A percentile compares a stretch with the other conserved stretches of the same genome.
These are phyloP conservation scores for Anthracocystis panici-leucophaei DNA, from an alignment of 1,284 basidiomycete species.

Conservation along the genomic window DNA sequence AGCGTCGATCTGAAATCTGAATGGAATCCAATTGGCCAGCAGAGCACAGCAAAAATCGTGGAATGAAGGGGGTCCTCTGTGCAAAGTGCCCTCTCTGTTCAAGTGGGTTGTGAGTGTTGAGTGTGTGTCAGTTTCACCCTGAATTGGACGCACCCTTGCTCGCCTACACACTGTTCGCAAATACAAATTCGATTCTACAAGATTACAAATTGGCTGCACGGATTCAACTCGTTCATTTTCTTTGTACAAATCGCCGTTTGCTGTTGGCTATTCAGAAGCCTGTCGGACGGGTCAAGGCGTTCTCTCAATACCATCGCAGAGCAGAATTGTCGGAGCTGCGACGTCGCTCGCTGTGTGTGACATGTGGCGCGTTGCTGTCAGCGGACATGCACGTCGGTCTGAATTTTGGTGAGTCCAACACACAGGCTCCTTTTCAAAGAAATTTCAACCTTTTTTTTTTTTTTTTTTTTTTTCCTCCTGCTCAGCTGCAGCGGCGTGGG, in stretches of 20 bases:
- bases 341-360: neutral
- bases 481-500: neutral
- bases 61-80: conserved; percentile 9
- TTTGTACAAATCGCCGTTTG: no score
- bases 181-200: neutral
- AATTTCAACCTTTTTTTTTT: no score
- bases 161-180: neutral
- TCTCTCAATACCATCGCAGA: no score
- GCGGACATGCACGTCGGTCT: conserved; percentile 12
- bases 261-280: no score
- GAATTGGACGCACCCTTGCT: conserved; percentile 7
- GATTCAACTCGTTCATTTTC: neutral
- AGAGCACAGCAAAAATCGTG: neutral
- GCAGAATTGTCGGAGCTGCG: no score
- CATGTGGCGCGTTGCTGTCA: conserved; percentile 27
- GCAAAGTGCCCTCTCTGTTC: neutral
- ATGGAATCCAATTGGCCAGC: neutral
- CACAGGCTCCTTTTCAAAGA: no score
- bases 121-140: conserved; percentile 17
- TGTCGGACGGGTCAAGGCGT: no score
- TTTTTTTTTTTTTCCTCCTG: neutral
- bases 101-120: conserved; percentile 1
- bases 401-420: neutral
- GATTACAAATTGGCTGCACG: conserved; percentile 5
- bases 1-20: no score